A percentile compares a stretch with the other conserved stretches of the same genome.
Evolutionary conservation across 1,284 basidiomycete genomes (phyloP).

Genomic region (Pyrrhoderma noxium): DNA sequence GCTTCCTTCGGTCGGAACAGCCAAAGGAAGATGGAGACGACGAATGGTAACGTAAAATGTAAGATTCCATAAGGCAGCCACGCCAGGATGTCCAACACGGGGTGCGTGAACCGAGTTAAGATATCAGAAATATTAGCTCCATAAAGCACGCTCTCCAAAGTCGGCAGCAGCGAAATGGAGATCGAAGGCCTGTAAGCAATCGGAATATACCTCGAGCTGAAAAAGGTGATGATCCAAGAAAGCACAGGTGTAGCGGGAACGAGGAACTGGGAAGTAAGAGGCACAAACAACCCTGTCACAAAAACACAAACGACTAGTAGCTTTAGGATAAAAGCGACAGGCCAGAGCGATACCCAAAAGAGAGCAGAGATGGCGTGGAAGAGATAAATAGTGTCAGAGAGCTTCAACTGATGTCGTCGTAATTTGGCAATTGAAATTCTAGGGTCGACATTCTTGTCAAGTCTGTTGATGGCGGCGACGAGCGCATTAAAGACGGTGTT

Average conservation of each 20-base stretch:
- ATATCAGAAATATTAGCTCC: conserved; percentile 97
- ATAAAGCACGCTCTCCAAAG: conserved; percentile 90
- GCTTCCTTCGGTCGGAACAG: conserved; percentile 73
- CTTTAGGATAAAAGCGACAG: conserved; percentile 68
- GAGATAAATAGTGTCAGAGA: conserved; percentile 54
- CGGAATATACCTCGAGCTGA: conserved; percentile 82
- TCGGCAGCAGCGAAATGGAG: conserved; percentile 89
- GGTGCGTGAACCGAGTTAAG: conserved; percentile 89
- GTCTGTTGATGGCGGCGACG: conserved; percentile 50
- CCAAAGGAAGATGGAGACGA: conserved; percentile 74
- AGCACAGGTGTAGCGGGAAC: conserved; percentile 85
- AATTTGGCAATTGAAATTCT: conserved; percentile 59
- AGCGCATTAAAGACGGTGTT: conserved; percentile 41
- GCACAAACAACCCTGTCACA: conserved; percentile 63
- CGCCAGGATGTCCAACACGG: conserved; percentile 85
- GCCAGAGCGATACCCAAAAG: conserved; percentile 79
- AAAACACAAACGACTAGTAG: conserved; percentile 77
- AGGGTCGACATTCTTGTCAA: conserved; percentile 75
- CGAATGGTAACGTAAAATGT: conserved; percentile 82
- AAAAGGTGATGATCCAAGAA: conserved; percentile 81
- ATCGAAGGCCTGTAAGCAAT: conserved; percentile 69
- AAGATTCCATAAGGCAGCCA: conserved; percentile 95
- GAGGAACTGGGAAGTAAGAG: conserved; percentile 90
- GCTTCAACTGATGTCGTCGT: conserved; percentile 51
- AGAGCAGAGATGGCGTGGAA: conserved; percentile 59